Conservation (phyloP, 169 alveolate genomes). For the Pseudocohnilembus persalinus region DNA sequence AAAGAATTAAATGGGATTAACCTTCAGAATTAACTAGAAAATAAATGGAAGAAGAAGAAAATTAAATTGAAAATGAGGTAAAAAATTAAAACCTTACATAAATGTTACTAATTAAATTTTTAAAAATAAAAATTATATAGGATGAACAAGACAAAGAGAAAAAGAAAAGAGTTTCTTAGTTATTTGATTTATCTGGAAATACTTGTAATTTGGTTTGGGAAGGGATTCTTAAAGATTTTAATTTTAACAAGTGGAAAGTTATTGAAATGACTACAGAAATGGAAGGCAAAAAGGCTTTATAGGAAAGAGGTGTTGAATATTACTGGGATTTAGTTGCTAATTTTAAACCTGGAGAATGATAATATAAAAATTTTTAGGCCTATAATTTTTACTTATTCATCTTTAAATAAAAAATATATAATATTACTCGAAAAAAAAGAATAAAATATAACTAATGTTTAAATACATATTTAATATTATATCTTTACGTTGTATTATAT, state of each 20-base stretch:
- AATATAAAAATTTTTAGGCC: too few species aligned
- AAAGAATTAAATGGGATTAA: constrained; percentile 68
- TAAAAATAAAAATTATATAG: too few species aligned
- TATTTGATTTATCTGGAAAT: constrained; percentile 15
- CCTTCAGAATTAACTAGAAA: constrained; percentile 11
- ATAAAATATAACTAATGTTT: too few species aligned
- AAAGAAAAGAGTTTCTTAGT: constrained; percentile 9
- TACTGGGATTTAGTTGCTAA: constrained; percentile 58
- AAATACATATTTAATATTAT: too few species aligned
- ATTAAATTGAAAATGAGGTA: constrained; percentile 7
- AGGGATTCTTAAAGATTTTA: constrained; percentile 55
- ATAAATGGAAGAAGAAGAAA: constrained; percentile 15
- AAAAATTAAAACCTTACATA: too few species aligned
- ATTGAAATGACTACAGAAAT: constrained; percentile 57
- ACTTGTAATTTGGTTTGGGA: constrained; percentile 67
- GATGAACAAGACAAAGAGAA: too few species aligned
- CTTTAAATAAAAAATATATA: too few species aligned
- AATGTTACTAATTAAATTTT: too few species aligned
- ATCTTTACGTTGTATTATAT: too few species aligned
- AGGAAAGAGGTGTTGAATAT: constrained; percentile 60
- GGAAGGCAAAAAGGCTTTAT: constrained; percentile 58
- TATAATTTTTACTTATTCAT: too few species aligned
- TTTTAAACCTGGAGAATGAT: constrained; percentile 13
- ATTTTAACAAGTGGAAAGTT: constrained; percentile 62
- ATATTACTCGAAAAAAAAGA: too few species aligned